These are phyloP conservation scores for Thraustochytrium sp. DNA, from an alignment of 352 stramenopile species.

Conservation along the genomic window DNA sequence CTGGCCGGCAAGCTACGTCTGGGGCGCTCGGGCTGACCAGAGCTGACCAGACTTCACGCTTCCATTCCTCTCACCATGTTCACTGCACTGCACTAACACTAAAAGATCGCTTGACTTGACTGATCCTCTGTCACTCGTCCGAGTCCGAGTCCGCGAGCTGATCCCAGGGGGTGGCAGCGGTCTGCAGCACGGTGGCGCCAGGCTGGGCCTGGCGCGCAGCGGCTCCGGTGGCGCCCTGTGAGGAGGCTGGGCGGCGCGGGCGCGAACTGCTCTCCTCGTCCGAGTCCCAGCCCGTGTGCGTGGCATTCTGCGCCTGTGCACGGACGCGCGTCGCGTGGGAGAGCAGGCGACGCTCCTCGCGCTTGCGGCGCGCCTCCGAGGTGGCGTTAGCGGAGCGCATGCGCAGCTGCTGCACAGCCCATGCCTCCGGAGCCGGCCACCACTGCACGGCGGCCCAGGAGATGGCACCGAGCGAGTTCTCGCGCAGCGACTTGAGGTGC, in stretches of 20 bases:
- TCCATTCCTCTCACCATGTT: no score
- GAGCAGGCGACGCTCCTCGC: not conserved
- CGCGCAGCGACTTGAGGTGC: not conserved
- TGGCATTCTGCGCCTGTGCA: not conserved
- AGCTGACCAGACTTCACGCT: no score
- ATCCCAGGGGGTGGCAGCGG: not conserved
- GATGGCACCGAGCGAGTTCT: not conserved
- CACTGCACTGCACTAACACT: not conserved
- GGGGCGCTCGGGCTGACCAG: no score
- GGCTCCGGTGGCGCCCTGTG: not conserved
- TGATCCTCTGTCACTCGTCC: not conserved
- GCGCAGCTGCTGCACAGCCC: constrained; percentile 4
- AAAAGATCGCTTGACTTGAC: not conserved
- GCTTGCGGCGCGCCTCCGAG: not conserved
- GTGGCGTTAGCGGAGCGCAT: not conserved
- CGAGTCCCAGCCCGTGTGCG: not conserved
- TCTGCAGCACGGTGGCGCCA: not conserved
- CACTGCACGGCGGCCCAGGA: not conserved
- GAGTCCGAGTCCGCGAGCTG: not conserved
- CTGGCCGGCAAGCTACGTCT: no score
- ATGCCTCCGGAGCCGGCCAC: constrained; percentile 21
- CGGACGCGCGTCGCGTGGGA: not conserved
- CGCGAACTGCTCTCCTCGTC: not conserved
- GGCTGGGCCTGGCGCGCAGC: not conserved
- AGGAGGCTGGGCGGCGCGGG: not conserved